Evolutionary conservation across 1,139 yeast genomes (phyloP), one percentile per base, ranked within the genome.

Genomic region (Suhomyces bokatorum): DNA sequence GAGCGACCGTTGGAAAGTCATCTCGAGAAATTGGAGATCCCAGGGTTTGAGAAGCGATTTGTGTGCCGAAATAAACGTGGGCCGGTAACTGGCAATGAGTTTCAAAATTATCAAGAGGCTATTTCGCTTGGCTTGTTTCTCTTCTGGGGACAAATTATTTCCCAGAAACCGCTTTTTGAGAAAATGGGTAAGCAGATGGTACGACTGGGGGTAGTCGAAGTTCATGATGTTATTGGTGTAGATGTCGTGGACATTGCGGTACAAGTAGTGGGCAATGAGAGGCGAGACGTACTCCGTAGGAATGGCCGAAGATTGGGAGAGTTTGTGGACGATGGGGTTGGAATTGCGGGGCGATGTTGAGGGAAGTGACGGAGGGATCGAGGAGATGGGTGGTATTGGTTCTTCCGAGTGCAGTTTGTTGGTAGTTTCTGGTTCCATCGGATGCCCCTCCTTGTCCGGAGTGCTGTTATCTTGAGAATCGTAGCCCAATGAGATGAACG

Each of bases 61-160:
- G 47, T 86, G 85, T 0, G 88, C 85, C n/a, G 86, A 78, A 17
- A 83, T 83, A 53, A 84, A 84, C 13, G 87, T 81, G 13, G 90
- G 89, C 46, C 88, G 68, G 57, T 83, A 84, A 51, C 83, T 80
- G 3, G 87, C 85, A 67, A 84, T 83, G 30, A 85, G 72, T 58
- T 80, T 82, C 12, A 86, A 75, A 31, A 84, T 80, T 22, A 75
- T 74, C 32, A 83, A 69, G 38, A 85, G 58, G 46, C 62, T 81
- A 66, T 53, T 64, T 53, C 73, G 70, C 63, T 64, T 80, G 53
- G 58, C 52, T 33, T 61, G 64, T 44, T 62, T 64, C 41, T 67
- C 69, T 12, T 59, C 64, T 6, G 55, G 55, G 3, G 69, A 48
- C 28, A 70, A 52, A 36, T 64, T 56, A 42, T 64, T 63, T 10